Evolutionary conservation across 352 stramenopile species (phyloP).

Genomic region (Blastocystis sp.): DNA sequence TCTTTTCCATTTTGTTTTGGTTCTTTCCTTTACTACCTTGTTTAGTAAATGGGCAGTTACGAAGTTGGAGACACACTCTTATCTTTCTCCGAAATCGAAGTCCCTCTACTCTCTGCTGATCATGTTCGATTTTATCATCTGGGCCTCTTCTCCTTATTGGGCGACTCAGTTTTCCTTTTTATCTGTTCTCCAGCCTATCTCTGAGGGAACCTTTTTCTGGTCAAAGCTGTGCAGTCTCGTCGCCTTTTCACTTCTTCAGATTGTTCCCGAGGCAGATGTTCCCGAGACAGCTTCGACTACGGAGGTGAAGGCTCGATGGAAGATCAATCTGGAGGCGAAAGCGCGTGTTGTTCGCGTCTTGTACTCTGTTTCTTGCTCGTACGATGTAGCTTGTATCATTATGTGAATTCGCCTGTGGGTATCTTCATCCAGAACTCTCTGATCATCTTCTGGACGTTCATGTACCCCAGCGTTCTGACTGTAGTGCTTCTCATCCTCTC

Average conservation of each 20-base stretch:
- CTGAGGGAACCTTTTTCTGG: background rate
- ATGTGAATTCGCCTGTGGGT: slow-evolving; percentile 36
- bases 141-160: slow-evolving; percentile 23
- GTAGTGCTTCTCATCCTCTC: background rate
- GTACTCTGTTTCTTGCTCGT: background rate
- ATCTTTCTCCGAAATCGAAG: background rate
- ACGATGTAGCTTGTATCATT: slow-evolving; percentile 42
- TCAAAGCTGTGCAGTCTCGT: background rate
- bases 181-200: background rate
- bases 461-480: slow-evolving; percentile 27
- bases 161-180: background rate
- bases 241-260: background rate
- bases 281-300: background rate
- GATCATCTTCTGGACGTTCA: slow-evolving; percentile 52
- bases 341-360: background rate
- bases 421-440: slow-evolving; percentile 56
- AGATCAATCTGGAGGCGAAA: background rate
- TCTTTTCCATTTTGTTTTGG: background rate
- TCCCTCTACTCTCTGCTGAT: background rate
- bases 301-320: background rate
- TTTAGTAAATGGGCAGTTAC: slow-evolving; percentile 25
- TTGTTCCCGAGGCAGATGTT: background rate
- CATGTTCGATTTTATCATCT: background rate
- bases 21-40: background rate
- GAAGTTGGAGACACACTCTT: background rate